Evolutionary conservation across 345 rosid genomes (phyloP), one percentile per base, ranked within the genome.

Genomic region (Murraya koenigii): DNA sequence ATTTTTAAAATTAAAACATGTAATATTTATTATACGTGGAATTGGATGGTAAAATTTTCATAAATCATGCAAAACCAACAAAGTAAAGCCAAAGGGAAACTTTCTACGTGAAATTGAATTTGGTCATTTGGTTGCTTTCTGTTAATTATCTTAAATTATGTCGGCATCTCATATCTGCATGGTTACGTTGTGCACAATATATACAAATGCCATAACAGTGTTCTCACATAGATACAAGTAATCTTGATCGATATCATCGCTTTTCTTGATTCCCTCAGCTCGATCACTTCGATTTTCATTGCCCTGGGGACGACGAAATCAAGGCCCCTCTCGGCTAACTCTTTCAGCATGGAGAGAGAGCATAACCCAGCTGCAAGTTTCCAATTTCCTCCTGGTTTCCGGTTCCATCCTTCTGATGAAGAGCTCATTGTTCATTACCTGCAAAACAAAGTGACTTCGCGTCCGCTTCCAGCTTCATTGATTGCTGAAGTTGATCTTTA

Each of bases 341-440:
- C 33, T 25, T 54, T 32, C 66, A 44, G 17, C 49, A 85, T 83
- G 85, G 88, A 83, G 75, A 68, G 41, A 39, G 60, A 70, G 52
- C 32, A 26, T 41, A 41, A 35, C 80, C 66, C 41, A 17, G 23
- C 64, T 2, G 11, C 82, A n/a, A 56, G 56, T 33, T 75, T 84
- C 75, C 76, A 76, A 47, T 77, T 86, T 52, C 92, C 92, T 63
- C 90, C 89, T 3, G 92, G 90, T 61, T 89, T 89, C 77, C 81
- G 90, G 78, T 89, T 87, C 68, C 88, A 82, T 79, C 90, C 92
- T 36, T 85, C 92, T 6, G 92, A 86, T 66, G 87, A 87, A 78
- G 89, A 83, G 66, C 89, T 89, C 68, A 86, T 87, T 58, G 66
- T 77, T 28, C 82, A 85, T 81, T 89, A 87, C 85, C 64, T 87